Evolutionary conservation across 345 rosid species (phyloP).

Genomic region (Stellera chamaejasme): DNA sequence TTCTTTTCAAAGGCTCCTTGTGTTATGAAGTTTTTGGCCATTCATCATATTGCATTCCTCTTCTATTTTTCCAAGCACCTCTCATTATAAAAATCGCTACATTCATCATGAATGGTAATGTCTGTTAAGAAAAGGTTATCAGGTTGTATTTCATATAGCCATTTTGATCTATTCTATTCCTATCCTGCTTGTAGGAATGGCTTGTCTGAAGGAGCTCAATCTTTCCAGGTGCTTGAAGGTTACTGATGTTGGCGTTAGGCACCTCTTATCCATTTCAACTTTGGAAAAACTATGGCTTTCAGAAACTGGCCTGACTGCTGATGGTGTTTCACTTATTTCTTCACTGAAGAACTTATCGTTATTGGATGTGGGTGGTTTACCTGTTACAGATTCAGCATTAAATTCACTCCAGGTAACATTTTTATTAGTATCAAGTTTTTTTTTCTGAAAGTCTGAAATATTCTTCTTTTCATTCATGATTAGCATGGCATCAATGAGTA

Average conservation of each 20-base stretch:
- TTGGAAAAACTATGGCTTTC: conserved; percentile 55
- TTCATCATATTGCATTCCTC: too few relatives aligned
- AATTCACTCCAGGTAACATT: conserved; percentile 58
- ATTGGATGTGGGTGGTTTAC: conserved; percentile 85
- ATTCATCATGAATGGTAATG: too few relatives aligned
- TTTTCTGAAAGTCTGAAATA: too few relatives aligned
- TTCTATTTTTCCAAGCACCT: too few relatives aligned
- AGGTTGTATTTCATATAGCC: background rate
- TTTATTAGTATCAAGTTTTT: background rate
- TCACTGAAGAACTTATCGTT: conserved; percentile 49
- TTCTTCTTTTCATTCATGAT: background rate
- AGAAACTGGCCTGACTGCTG: conserved; percentile 51
- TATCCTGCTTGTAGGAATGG: conserved; percentile 41
- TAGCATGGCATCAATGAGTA: background rate
- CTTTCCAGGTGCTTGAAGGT: conserved; percentile 77
- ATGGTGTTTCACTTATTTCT: conserved; percentile 57
- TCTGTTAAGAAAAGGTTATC: too few relatives aligned
- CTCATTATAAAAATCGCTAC: too few relatives aligned
- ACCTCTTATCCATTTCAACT: conserved; percentile 56
- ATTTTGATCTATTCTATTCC: conserved; percentile 2
- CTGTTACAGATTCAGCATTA: conserved; percentile 60
- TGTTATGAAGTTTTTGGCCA: background rate
- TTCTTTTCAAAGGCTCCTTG: background rate
- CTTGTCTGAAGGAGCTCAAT: conserved; percentile 62
- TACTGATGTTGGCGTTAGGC: conserved; percentile 59